These are phyloP conservation scores for Tolypocladium amazonense DNA, from an alignment of 2,329 filamentous ascomycete species.

Conservation along the genomic window DNA sequence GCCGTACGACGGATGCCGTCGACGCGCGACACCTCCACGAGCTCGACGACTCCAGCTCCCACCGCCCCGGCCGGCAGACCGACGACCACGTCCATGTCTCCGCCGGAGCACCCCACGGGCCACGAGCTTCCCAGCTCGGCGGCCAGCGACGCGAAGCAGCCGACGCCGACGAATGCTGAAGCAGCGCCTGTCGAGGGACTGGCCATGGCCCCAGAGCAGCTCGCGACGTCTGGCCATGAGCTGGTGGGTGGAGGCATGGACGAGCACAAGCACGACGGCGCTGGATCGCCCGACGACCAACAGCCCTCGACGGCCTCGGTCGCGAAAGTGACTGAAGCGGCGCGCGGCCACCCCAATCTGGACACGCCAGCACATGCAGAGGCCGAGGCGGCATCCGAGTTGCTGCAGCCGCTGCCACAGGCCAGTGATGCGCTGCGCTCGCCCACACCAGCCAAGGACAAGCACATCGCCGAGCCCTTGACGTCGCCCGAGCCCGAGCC, in stretches of 20 bases:
- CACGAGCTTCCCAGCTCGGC: constrained; percentile 8
- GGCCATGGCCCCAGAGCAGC: not conserved
- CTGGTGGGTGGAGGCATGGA: not conserved
- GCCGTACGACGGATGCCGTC: not conserved
- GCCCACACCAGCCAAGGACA: constrained; percentile 10
- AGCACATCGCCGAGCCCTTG: constrained; percentile 11
- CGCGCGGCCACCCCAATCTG: not conserved
- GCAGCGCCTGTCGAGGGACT: not conserved
- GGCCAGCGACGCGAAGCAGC: not conserved
- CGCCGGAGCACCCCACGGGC: constrained; percentile 18
- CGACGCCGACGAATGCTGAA: not conserved
- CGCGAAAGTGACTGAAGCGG: not conserved
- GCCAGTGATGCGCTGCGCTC: not conserved
- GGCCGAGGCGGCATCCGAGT: not conserved
- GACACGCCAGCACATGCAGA: not conserved
- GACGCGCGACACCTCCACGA: not conserved
- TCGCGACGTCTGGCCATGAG: not conserved
- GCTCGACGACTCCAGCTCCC: not conserved
- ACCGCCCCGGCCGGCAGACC: not conserved
- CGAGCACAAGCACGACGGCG: not conserved
- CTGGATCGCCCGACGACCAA: not conserved
- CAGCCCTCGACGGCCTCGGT: not conserved
- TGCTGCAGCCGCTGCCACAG: not conserved
- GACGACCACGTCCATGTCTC: constrained; percentile 22
- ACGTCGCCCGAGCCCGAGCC: constrained; percentile 4